Base-by-base conservation (phyloP, 306 rosid species). In the Cicer yamashitae region DNA sequence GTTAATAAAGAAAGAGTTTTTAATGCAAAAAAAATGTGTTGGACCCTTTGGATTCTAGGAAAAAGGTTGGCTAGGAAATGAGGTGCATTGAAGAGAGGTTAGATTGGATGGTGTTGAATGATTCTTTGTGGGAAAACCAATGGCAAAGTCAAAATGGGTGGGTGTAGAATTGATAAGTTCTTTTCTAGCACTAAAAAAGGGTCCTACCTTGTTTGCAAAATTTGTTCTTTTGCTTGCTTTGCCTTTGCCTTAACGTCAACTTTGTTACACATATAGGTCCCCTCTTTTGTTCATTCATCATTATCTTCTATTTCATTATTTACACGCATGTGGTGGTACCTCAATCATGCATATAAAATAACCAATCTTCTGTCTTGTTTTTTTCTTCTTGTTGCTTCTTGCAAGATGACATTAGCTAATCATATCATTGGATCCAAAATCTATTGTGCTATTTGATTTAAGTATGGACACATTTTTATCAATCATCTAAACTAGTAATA, bases 181-280 rank as follows among this genome's bases (percentile, higher is more conserved):
- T 7, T 84, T 68, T 63, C 13, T 7, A 13, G 59, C 48, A 10
- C 15, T 6, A 46, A 45, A 8, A 20, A 68, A 79, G 89, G 89
- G 86, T 64, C 90, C 89, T 41, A 53, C 75, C 8, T 66, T 74
- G 79, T 70, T 80, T 41, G 15, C 79, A 70, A 50, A 50, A 37
- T 82, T 84, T 83, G 82, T 79, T 77, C 39, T 73, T 77, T 77
- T 77, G 70, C 82, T 67, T 12, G 15, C 79, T 82, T 74, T 82
- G 82, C 87, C 93, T 87, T 90, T 73, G 85, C 88, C 87, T 83
- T 84, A 85, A 90, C 93, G 96, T 86, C 91, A 88, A 85, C 87
- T 84, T 71, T 82, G 84, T 79, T 67, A 15, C 40, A 70, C 85
- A 20, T 10, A 17, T 38, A 1, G 76, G 75, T 45, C 83, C 85